Evolutionary conservation across 192 early-diverging fungal genomes (phyloP), one percentile per base, ranked within the genome.

Genomic region (Diversispora eburnea): DNA sequence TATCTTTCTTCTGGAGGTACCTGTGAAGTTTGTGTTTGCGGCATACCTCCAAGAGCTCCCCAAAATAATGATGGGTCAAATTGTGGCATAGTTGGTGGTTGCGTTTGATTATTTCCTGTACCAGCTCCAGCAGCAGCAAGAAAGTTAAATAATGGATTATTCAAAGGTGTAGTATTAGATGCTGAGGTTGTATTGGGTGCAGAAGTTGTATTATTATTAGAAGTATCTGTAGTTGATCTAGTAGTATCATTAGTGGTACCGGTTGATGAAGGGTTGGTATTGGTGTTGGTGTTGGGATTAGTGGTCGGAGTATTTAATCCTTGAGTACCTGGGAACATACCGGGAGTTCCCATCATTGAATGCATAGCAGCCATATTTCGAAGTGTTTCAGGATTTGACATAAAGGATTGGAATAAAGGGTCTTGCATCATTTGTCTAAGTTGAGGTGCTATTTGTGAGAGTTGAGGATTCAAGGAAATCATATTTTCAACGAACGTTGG

Each of bases 401-500:
- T 84, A 87, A 97, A 92, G 41, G 90, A 87, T 66, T 88, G 84
- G 67, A 92, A 88, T 75, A 88, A 87, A 1, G 92, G 92, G 66
- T 88, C 87, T 60, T 87, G 87, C 79, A 97, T 87, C 87, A 93
- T 91, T 78, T 88, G 79, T 67, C 95, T 91, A 79, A 96, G 84
- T 82, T 96, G 85, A 42, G 95, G 94, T 41, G 90, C 93, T 82
- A 96, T 91, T 59, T 81, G 76, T 43, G 90, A 85, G 52, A 96
- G 72, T 69, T 89, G 85, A 39, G 97, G 95, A 78, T 95, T 95
- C 76, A 84, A 86, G 3, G 89, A 85, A 47, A 93, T 88, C 86
- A 97, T 91, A 64, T 84, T 83, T 43, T 96, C 93, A 70, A 99
- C 69, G 25, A 97, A 85, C 63, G 91, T 86, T 5, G 97, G 95